These are phyloP conservation scores for Azolla pinnata DNA, from an alignment of 75 land plant genomes.

Conservation along the genomic window DNA sequence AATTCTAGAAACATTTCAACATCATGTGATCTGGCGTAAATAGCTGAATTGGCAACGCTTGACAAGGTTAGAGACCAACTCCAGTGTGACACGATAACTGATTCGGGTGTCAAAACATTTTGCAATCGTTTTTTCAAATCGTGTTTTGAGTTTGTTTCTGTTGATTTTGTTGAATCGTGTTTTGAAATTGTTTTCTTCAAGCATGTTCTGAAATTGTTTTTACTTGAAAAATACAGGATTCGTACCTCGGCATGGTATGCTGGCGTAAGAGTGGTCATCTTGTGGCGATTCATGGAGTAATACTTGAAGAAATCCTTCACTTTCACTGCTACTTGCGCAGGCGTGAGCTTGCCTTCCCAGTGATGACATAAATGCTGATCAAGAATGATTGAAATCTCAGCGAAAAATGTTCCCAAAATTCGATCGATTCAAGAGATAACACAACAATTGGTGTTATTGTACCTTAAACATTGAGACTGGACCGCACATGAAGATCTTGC, in stretches of 20 bases:
- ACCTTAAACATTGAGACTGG: constrained; percentile 99
- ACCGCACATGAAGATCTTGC: constrained; percentile 85
- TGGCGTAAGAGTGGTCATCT: constrained; percentile 93
- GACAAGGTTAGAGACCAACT: too few relatives aligned
- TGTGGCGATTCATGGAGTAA: constrained; percentile 84
- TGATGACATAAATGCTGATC: constrained; percentile 62
- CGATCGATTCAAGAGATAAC: background rate
- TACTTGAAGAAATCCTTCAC: constrained; percentile 90
- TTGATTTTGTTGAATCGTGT: too few relatives aligned
- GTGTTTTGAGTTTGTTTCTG: too few relatives aligned
- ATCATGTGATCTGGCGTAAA: too few relatives aligned
- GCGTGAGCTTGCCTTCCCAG: constrained; percentile 65
- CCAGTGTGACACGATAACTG: too few relatives aligned
- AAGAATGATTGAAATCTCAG: constrained; percentile 1
- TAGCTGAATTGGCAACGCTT: too few relatives aligned
- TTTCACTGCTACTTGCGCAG: constrained; percentile 68
- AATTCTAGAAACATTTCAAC: too few relatives aligned
- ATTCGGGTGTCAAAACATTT: too few relatives aligned
- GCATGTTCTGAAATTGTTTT: too few relatives aligned
- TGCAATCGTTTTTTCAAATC: too few relatives aligned
- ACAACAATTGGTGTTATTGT: background rate
- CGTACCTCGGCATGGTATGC: constrained; percentile 94
- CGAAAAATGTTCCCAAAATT: background rate
- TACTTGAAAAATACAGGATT: background rate
- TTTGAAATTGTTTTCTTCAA: too few relatives aligned